Evolutionary conservation across 1,139 yeast species (phyloP), one percentile per base, ranked within the genome.

Genomic region (Saccharomyces hybrid): DNA sequence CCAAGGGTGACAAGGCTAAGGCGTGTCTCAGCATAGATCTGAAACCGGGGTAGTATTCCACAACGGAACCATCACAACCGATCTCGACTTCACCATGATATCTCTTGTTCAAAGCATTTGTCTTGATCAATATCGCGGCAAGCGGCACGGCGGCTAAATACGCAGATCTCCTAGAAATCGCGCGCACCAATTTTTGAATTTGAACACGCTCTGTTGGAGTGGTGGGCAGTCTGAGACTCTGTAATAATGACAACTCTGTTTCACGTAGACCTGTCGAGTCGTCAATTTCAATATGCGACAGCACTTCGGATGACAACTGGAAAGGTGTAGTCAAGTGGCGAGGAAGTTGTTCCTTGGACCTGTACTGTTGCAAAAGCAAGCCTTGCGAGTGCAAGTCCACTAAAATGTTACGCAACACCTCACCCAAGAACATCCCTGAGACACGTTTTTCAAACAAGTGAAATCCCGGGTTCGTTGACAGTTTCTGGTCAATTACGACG

Each of bases 21-120:
- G 96, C 96, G 61, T 87, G 88, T 66, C 90, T 79, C 61, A 91
- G 76, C 76, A 81, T 79, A 8, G 83, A 79, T 71, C 85, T 83
- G 73, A 86, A 91, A 31, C 90, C 90, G 23, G 99, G 98, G 69
- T 90, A 93, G 67, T 81, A 86, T 71, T 91, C 96, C 53, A 90
- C 86, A 56, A 91, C 95, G 5, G 96, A 84, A 28, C 99, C 99
- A 70, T 91, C 98, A 57, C 91, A 90, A 52, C 97, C 98, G 63
- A 91, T 80, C 70, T 91, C 97, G 56, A 90, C 88, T 63, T 82
- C 87, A 57, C 78, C 81, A 59, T 80, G 81, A 59, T 79, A 82
- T 56, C 81, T 78, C 62, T 72, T 72, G 52, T 77, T 75, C 56
- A 84, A 71, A 1, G 84, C 83, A 51, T 75, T 76, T 2, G 85